Percentiles rank a stretch among this genome's conserved stretches.
These are phyloP conservation scores for Colletotrichum tamarilloi DNA, from an alignment of 2,329 filamentous ascomycete genomes.

Conservation along the genomic window DNA sequence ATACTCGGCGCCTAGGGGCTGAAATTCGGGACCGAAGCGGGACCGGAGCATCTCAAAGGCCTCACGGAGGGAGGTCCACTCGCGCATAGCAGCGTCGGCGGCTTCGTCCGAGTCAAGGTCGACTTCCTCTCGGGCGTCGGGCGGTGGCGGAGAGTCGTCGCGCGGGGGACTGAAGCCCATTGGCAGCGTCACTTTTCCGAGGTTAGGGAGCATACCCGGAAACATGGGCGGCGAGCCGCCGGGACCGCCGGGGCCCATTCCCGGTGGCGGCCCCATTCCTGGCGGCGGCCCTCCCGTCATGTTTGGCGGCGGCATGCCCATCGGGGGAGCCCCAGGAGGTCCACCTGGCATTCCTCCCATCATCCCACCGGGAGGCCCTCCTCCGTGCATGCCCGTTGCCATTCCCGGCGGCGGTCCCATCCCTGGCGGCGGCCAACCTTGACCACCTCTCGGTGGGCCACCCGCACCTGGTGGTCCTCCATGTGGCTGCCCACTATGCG, in stretches of 20 bases:
- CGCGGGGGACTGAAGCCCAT: conserved; percentile 65
- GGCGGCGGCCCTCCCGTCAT: conserved; percentile 24
- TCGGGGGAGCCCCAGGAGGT: conserved; percentile 4
- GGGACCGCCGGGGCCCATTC: conserved; percentile 34
- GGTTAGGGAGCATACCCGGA: conserved; percentile 66
- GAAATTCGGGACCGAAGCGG: conserved; percentile 79
- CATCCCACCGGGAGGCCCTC: background rate
- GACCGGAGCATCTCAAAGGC: conserved; percentile 76
- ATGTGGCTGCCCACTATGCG: conserved; percentile 41
- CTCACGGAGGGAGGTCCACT: conserved; percentile 81
- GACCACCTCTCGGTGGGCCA: conserved; percentile 16
- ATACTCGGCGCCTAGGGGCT: conserved; percentile 77
- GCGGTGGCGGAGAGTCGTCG: conserved; percentile 52
- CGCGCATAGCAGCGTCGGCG: conserved; percentile 75
- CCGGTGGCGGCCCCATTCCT: conserved; percentile 17
- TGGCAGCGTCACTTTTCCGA: conserved; percentile 61
- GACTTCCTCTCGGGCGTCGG: conserved; percentile 54
- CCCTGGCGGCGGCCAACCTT: conserved; percentile 19
- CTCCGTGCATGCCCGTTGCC: background rate
- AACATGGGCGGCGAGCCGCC: conserved; percentile 59
- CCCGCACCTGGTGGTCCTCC: conserved; percentile 43
- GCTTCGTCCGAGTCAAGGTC: conserved; percentile 71
- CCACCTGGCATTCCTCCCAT: conserved; percentile 12
- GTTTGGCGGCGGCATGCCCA: conserved; percentile 8
- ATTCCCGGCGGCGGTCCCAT: conserved; percentile 17